These are phyloP conservation scores for Alternaria brassicicola DNA, from an alignment of 2,329 filamentous ascomycete genomes.

Conservation along the genomic window DNA sequence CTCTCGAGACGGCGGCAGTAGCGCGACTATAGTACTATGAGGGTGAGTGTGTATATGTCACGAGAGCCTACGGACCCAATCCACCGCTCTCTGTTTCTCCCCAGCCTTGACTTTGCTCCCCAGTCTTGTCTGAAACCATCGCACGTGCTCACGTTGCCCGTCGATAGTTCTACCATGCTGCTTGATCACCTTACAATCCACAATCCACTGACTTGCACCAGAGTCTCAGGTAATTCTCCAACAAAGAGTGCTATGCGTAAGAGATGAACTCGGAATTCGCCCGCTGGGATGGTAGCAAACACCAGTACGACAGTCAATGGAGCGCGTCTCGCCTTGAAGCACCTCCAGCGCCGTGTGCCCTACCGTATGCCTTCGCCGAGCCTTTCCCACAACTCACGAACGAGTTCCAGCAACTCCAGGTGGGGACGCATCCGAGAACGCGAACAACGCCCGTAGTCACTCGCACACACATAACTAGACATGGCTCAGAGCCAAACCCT, in stretches of 20 bases:
- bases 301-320: slow-evolving; percentile 41
- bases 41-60: slow-evolving; percentile 44
- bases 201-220: slow-evolving; percentile 34
- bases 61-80: slow-evolving; percentile 20
- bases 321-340: slow-evolving; percentile 29
- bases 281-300: slow-evolving; percentile 42
- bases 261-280: slow-evolving; percentile 48
- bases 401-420: slow-evolving; percentile 36
- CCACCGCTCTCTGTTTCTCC: slow-evolving; percentile 16
- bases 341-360: slow-evolving; percentile 25
- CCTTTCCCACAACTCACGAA: slow-evolving; percentile 30
- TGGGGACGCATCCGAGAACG: slow-evolving; percentile 35
- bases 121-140: slow-evolving; percentile 7
- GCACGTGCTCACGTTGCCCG: slow-evolving; percentile 13
- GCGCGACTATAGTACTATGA: slow-evolving; percentile 41
- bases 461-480: slow-evolving; percentile 44
- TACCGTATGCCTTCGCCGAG: slow-evolving; percentile 39
- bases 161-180: slow-evolving; percentile 12
- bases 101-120: slow-evolving; percentile 13
- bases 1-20: slow-evolving; percentile 24
- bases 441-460: slow-evolving; percentile 44
- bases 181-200: slow-evolving; percentile 1
- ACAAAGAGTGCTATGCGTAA: slow-evolving; percentile 43
- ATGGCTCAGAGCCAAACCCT: slow-evolving; percentile 44
- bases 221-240: slow-evolving; percentile 27